phyloP scores from a whole-genome alignment of 306 rosid genomes.

The Vigna nakashimae region DNA sequence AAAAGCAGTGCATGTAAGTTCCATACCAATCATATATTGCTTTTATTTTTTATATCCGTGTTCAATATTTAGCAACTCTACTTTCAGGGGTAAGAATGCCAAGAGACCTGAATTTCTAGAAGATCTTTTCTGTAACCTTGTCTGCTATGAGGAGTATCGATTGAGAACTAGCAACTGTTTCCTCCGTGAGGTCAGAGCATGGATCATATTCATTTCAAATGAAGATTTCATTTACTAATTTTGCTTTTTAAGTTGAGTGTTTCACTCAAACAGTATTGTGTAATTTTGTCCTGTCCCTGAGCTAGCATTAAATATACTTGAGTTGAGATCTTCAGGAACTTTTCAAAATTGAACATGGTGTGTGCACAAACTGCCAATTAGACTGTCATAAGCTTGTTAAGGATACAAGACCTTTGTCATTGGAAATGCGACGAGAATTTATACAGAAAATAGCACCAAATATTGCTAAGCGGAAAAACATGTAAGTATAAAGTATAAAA shows the following conservation, averaged over 20 bases:
- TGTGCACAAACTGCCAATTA: slow-evolving; percentile 82
- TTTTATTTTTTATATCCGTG: slow-evolving; percentile 25
- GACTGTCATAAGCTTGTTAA: slow-evolving; percentile 90
- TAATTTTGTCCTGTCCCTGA: slow-evolving; percentile 33
- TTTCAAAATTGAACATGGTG: slow-evolving; percentile 85
- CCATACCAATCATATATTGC: slow-evolving; percentile 21
- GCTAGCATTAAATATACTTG: slow-evolving; percentile 34
- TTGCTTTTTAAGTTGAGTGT: slow-evolving; percentile 32
- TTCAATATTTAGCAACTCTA: slow-evolving; percentile 41
- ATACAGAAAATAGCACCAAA: slow-evolving; percentile 84
- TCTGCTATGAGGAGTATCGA: slow-evolving; percentile 87
- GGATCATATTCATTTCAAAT: slow-evolving; percentile 9
- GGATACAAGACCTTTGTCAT: slow-evolving; percentile 74
- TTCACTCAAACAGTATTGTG: slow-evolving; percentile 18
- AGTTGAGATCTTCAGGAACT: slow-evolving; percentile 71
- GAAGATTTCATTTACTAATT: slow-evolving; percentile 19
- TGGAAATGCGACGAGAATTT: slow-evolving; percentile 66
- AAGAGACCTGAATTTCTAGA: slow-evolving; percentile 86
- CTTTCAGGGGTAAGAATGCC: slow-evolving; percentile 80
- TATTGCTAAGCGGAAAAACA: slow-evolving; percentile 64
- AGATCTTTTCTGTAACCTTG: slow-evolving; percentile 92
- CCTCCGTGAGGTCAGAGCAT: slow-evolving; percentile 77
- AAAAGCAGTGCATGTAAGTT: slow-evolving; percentile 81
- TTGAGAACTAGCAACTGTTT: slow-evolving; percentile 82
- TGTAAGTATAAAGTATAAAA: slow-evolving; percentile 60